These are phyloP conservation scores for Peniophora sp. DNA, from an alignment of 1,284 basidiomycete species.

Conservation along the genomic window DNA sequence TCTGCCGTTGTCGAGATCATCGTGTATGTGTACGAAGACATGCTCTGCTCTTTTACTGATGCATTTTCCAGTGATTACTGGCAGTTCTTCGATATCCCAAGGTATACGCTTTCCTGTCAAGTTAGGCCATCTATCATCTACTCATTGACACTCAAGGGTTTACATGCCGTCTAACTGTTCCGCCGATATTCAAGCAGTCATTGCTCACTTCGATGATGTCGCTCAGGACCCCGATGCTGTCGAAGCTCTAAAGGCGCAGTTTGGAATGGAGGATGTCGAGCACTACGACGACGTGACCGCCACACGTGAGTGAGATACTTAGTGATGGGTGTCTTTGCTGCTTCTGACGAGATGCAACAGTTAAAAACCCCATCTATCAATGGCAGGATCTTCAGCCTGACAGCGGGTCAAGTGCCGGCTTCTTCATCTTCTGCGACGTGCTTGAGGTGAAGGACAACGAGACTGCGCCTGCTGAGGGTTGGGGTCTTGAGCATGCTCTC, in stretches of 20 bases:
- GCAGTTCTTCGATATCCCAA: constrained; percentile 48
- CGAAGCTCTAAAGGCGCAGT: constrained; percentile 42
- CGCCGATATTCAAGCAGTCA: constrained; percentile 59
- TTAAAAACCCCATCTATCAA: constrained; percentile 44
- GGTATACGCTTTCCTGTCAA: too few relatives aligned
- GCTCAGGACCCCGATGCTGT: constrained; percentile 36
- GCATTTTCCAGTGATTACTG: constrained; percentile 50
- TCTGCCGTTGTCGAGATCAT: constrained; percentile 68
- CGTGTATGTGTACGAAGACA: constrained; percentile 26
- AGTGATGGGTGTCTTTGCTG: neutral
- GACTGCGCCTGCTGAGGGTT: constrained; percentile 45
- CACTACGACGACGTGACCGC: constrained; percentile 64
- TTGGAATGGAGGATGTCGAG: constrained; percentile 47
- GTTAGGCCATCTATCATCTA: too few relatives aligned
- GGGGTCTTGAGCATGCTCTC: constrained; percentile 58
- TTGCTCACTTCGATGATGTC: constrained; percentile 49
- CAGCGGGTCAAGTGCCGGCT: constrained; percentile 29
- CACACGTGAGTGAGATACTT: constrained; percentile 30
- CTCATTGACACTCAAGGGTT: too few relatives aligned
- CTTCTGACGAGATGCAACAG: constrained; percentile 20
- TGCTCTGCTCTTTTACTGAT: neutral
- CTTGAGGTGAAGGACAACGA: constrained; percentile 61
- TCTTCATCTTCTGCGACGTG: constrained; percentile 66
- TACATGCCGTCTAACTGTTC: constrained; percentile 71
- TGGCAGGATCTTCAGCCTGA: constrained; percentile 53